These are phyloP conservation scores for Mallotus repandus DNA, from an alignment of 441 rosid species.

Conservation along the genomic window DNA sequence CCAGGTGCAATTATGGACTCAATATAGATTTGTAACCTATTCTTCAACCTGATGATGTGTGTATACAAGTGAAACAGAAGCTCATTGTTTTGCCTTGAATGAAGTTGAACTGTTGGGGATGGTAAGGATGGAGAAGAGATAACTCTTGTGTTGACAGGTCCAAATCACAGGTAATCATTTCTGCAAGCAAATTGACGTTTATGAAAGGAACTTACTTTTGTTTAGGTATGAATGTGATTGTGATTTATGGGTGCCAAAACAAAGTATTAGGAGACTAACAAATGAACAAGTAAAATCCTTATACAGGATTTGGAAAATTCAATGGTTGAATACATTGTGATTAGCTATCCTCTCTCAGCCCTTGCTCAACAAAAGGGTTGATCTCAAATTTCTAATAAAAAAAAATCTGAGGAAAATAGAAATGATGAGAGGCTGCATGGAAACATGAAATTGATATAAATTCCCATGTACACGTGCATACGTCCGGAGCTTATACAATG, in stretches of 20 bases:
- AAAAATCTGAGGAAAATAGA: background rate
- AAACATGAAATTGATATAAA: background rate
- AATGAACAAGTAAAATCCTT: background rate
- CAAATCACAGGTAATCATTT: slow-evolving; percentile 12
- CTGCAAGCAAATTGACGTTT: slow-evolving; percentile 14
- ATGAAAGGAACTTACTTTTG: background rate
- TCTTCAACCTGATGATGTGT: background rate
- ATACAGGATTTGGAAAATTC: too few species aligned
- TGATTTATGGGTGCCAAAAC: background rate
- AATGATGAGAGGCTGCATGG: background rate
- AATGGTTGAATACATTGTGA: too few species aligned
- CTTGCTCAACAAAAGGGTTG: background rate
- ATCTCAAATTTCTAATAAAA: too few species aligned
- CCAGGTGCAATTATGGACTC: background rate
- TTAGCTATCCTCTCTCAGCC: background rate
- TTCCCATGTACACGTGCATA: background rate
- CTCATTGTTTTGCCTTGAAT: background rate
- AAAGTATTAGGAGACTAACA: background rate
- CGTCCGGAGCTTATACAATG: background rate
- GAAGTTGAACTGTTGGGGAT: background rate
- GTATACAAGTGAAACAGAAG: slow-evolving; percentile 10
- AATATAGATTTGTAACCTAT: background rate
- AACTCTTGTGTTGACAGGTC: slow-evolving; percentile 17
- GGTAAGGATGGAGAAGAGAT: background rate
- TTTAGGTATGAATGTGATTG: background rate